Evolutionary conservation across 2,329 filamentous ascomycete genomes (phyloP).

Genomic region (Neurospora sp.): DNA sequence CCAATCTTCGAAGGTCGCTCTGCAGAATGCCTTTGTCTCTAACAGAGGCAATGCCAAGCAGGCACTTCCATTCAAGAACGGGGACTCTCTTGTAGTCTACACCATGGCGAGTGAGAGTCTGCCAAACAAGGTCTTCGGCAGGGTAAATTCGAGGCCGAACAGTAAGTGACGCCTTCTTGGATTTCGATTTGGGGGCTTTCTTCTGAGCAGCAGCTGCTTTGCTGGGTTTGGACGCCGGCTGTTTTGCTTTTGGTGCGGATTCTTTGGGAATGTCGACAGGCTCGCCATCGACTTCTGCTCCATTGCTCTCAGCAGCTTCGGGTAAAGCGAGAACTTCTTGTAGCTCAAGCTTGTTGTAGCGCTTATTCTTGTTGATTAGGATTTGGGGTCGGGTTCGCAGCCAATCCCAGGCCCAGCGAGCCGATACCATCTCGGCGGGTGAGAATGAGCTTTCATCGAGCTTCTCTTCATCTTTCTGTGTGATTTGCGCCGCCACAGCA

Average conservation of each 20-base stretch:
- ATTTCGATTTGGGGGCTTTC: slow-evolving; percentile 6
- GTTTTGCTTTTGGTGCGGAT: not conserved
- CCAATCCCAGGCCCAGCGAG: slow-evolving; percentile 33
- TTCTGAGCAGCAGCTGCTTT: not conserved
- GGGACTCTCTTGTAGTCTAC: slow-evolving; percentile 50
- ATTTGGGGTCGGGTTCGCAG: slow-evolving; percentile 30
- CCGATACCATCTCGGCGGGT: slow-evolving; percentile 25
- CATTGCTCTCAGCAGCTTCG: slow-evolving; percentile 17
- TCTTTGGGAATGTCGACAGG: not conserved
- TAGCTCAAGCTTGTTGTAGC: slow-evolving; percentile 29
- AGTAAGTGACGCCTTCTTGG: slow-evolving; percentile 14
- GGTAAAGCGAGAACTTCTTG: slow-evolving; percentile 29
- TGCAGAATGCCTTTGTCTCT: slow-evolving; percentile 48
- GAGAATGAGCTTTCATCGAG: slow-evolving; percentile 11
- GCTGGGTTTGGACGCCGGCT: not conserved
- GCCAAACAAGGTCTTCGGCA: slow-evolving; percentile 49
- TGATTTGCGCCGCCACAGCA: not conserved
- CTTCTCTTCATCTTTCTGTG: slow-evolving; percentile 3
- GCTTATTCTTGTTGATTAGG: slow-evolving; percentile 26
- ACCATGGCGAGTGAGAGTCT: slow-evolving; percentile 48
- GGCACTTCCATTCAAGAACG: slow-evolving; percentile 47
- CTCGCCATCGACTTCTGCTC: not conserved
- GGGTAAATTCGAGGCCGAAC: slow-evolving; percentile 32
- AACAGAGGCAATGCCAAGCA: slow-evolving; percentile 47
- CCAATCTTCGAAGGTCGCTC: slow-evolving; percentile 47